A percentile compares a stretch with the other conserved stretches of the same genome.
Conservation (phyloP, 805 yeast species). For the Myxozyma mucilagina region DNA sequence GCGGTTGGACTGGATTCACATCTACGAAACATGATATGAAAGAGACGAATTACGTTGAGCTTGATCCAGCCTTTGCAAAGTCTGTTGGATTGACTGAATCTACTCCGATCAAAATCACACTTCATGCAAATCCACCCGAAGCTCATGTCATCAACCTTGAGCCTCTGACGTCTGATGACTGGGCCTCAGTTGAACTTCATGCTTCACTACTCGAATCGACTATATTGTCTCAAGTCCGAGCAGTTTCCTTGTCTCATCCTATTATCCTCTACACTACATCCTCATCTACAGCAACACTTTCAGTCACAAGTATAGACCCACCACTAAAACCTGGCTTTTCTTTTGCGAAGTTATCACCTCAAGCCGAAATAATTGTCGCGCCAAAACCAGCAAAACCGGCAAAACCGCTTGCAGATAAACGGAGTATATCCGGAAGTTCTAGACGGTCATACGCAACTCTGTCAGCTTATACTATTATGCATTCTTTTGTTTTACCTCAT, state of each 20-base stretch:
- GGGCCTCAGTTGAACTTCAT: constrained; percentile 87
- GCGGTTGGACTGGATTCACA: constrained; percentile 70
- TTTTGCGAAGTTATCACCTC: constrained; percentile 58
- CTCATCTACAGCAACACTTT: constrained; percentile 58
- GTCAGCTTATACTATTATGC: not conserved
- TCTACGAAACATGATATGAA: constrained; percentile 34
- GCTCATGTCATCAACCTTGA: constrained; percentile 70
- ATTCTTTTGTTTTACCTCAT: constrained; percentile 54
- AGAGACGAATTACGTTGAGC: constrained; percentile 46
- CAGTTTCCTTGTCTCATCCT: constrained; percentile 50
- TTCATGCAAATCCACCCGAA: constrained; percentile 52
- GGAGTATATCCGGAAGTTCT: constrained; percentile 12
- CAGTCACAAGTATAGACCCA: constrained; percentile 51
- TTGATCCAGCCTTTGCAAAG: constrained; percentile 68
- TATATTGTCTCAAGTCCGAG: constrained; percentile 76
- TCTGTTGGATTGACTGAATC: constrained; percentile 50
- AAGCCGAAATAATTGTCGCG: constrained; percentile 72
- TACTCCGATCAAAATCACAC: constrained; percentile 42
- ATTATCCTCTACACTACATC: constrained; percentile 72
- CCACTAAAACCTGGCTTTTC: constrained; percentile 35
- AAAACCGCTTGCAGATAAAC: constrained; percentile 6
- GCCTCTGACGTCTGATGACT: constrained; percentile 74
- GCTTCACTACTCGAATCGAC: constrained; percentile 73
- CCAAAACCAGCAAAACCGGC: constrained; percentile 49
- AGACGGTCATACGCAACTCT: not conserved